phyloP scores from a whole-genome alignment of 768 basidiomycete species.

The Psilocybe tampanensis region DNA sequence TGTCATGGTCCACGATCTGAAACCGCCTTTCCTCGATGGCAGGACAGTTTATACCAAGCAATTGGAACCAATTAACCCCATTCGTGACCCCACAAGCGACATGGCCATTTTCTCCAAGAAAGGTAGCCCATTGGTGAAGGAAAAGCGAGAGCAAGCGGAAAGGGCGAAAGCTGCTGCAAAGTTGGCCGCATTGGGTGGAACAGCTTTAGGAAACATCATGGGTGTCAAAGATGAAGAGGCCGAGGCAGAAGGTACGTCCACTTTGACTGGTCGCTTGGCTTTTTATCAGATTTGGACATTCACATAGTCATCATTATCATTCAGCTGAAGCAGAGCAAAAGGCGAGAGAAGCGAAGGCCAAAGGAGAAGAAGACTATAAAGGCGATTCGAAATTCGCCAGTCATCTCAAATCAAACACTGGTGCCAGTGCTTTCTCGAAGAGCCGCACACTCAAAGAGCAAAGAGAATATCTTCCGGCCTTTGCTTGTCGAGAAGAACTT shows the following conservation, averaged over 20 bases:
- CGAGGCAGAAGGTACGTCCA: slow-evolving; percentile 81
- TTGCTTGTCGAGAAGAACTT: slow-evolving; percentile 94
- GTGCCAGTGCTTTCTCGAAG: slow-evolving; percentile 81
- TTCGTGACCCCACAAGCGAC: slow-evolving; percentile 90
- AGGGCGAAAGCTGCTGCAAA: slow-evolving; percentile 96
- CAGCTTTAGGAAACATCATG: slow-evolving; percentile 95
- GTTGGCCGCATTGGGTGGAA: slow-evolving; percentile 89
- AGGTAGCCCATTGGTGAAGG: slow-evolving; percentile 91
- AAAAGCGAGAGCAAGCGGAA: slow-evolving; percentile 96
- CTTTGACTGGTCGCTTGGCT: slow-evolving; percentile 14
- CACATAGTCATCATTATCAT: slow-evolving; percentile 57
- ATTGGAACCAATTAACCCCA: slow-evolving; percentile 95
- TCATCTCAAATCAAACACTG: slow-evolving; percentile 81
- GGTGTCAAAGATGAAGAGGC: slow-evolving; percentile 95
- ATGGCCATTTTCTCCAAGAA: slow-evolving; percentile 97
- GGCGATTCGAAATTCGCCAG: slow-evolving; percentile 97
- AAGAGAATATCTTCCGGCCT: slow-evolving; percentile 95
- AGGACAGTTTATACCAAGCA: slow-evolving; percentile 96
- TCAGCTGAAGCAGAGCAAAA: slow-evolving; percentile 59
- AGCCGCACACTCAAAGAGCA: slow-evolving; percentile 90
- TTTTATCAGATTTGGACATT: slow-evolving; percentile 70
- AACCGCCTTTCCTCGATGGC: slow-evolving; percentile 97
- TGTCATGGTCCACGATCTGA: slow-evolving; percentile 95
- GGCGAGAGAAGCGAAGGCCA: slow-evolving; percentile 52
- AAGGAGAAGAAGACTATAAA: slow-evolving; percentile 75